These are phyloP conservation scores for Neobulgaria alba DNA, from an alignment of 2,329 filamentous ascomycete species.

Conservation along the genomic window DNA sequence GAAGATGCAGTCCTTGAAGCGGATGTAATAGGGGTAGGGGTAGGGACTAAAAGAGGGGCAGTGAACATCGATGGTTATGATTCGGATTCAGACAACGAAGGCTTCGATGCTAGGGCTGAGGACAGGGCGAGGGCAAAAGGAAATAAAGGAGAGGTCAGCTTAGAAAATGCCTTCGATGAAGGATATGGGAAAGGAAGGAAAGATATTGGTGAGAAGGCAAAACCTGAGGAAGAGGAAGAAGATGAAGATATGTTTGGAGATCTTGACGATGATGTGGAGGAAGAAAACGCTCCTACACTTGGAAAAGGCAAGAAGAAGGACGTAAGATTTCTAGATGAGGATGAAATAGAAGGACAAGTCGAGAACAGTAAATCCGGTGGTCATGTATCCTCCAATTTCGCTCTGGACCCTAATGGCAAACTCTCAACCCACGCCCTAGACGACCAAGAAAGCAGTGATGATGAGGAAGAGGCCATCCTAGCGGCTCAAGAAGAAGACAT, in stretches of 20 bases:
- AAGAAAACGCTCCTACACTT: constrained; percentile 43
- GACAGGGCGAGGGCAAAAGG: constrained; percentile 39
- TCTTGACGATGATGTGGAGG: constrained; percentile 42
- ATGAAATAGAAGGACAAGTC: constrained; percentile 72
- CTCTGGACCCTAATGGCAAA: constrained; percentile 46
- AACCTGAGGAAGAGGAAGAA: constrained; percentile 37
- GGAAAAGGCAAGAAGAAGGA: constrained; percentile 51
- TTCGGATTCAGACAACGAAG: constrained; percentile 86
- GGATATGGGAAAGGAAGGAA: constrained; percentile 38
- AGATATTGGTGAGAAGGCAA: constrained; percentile 28
- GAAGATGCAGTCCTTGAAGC: constrained; percentile 75
- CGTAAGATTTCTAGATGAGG: constrained; percentile 50
- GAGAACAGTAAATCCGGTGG: constrained; percentile 64
- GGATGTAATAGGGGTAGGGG: constrained; percentile 76
- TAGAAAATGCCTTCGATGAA: constrained; percentile 42
- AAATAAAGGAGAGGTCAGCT: constrained; percentile 37
- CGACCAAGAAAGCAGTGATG: constrained; percentile 42
- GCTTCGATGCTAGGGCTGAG: constrained; percentile 68
- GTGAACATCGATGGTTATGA: constrained; percentile 97
- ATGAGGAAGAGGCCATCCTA: constrained; percentile 64
- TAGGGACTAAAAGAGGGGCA: constrained; percentile 78
- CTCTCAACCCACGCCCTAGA: constrained; percentile 29
- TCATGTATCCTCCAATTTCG: constrained; percentile 52
- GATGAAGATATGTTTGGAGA: constrained; percentile 83
- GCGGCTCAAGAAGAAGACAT: constrained; percentile 68